A percentile compares a stretch with the other conserved stretches of the same genome.
Conservation (phyloP, 2,329 filamentous ascomycete species). For the Penicillium sp. region DNA sequence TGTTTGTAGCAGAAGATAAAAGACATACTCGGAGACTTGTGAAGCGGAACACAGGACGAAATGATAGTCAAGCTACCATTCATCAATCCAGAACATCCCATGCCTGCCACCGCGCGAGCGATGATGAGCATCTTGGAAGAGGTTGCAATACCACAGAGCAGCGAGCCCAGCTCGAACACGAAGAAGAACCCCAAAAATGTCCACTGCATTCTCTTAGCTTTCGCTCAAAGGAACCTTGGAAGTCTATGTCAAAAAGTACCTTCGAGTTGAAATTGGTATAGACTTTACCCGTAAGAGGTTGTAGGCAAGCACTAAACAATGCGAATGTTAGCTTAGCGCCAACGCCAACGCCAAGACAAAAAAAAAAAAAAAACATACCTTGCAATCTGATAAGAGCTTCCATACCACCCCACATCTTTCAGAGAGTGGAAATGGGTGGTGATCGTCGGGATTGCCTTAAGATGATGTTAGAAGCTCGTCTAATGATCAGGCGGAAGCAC, state of each 20-base stretch:
- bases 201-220: conserved; percentile 12
- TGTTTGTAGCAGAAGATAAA: background rate
- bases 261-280: conserved; percentile 47
- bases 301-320: conserved; percentile 46
- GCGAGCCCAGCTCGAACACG: conserved; percentile 30
- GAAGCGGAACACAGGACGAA: conserved; percentile 23
- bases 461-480: background rate
- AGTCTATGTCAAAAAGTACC: conserved; percentile 13
- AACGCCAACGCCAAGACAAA: background rate
- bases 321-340: conserved; percentile 6
- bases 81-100: conserved; percentile 27
- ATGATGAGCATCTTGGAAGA: conserved; percentile 33
- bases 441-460: conserved; percentile 34
- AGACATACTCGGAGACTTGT: conserved; percentile 24
- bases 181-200: conserved; percentile 27
- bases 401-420: conserved; percentile 39
- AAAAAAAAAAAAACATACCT: conserved; percentile 8
- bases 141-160: conserved; percentile 26
- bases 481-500: background rate
- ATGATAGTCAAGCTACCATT: conserved; percentile 30
- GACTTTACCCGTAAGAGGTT: conserved; percentile 55
- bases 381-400: conserved; percentile 42
- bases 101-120: conserved; percentile 28
- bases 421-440: conserved; percentile 42
- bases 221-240: too few relatives aligned